Percentiles rank a stretch among this genome's conserved stretches.
These are phyloP conservation scores for Boletus sp. DNA, from an alignment of 1,284 basidiomycete genomes.

Conservation along the genomic window DNA sequence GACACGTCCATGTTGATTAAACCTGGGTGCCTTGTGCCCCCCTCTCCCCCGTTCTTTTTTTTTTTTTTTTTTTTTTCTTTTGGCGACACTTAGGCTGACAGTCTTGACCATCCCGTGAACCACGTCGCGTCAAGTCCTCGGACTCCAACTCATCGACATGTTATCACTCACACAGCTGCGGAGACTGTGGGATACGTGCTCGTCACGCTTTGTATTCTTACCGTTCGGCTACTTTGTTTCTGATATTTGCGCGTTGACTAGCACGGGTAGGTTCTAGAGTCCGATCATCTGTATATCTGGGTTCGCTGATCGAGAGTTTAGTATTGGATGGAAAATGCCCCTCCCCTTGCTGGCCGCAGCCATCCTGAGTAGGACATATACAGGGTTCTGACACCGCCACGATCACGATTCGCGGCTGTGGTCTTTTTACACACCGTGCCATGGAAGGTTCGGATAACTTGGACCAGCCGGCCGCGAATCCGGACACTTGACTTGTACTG, in stretches of 20 bases:
- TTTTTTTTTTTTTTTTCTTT: neutral
- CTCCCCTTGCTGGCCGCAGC: slow-evolving; percentile 4
- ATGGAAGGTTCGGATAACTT: slow-evolving; percentile 12
- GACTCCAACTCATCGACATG: neutral
- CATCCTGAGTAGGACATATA: slow-evolving; percentile 9
- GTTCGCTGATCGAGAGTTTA: slow-evolving; percentile 1
- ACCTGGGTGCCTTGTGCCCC: slow-evolving; percentile 1
- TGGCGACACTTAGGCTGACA: neutral
- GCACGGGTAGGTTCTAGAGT: neutral
- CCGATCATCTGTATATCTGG: neutral
- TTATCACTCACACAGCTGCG: slow-evolving; percentile 9
- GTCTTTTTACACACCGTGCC: neutral
- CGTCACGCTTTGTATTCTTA: slow-evolving; percentile 16
- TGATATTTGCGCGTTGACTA: slow-evolving; percentile 1
- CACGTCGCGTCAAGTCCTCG: slow-evolving; percentile 1
- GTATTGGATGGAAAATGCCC: neutral
- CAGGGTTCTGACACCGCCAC: slow-evolving; percentile 5
- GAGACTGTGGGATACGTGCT: slow-evolving; percentile 13
- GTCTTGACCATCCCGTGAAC: neutral
- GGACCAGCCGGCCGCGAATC: neutral
- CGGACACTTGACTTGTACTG: slow-evolving; percentile 7
- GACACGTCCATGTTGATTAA: slow-evolving; percentile 5
- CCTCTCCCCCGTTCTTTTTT: too few relatives aligned
- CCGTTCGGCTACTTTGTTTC: slow-evolving; percentile 23
- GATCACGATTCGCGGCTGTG: neutral